Base-by-base conservation (phyloP, 306 rosid species). In the Glycine latifolia region DNA sequence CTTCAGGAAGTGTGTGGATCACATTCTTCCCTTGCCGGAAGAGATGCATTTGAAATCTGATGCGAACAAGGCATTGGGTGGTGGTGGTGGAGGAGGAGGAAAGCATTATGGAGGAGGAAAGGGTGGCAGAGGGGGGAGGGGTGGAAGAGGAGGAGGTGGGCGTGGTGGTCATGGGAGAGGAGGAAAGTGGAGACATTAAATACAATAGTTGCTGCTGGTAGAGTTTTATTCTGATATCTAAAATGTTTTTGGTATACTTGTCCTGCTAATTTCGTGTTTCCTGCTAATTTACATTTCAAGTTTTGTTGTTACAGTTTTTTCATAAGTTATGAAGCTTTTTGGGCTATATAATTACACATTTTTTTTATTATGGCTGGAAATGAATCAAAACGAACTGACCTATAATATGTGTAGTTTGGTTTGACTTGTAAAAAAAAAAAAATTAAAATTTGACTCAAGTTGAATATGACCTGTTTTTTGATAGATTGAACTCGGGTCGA, bases 1-100 rank as follows among this genome's bases (percentile, higher is more conserved):
- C 91, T 96, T 96, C 88, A 84, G 99, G 6, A 96, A 96, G 89
- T 96, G 98, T 31, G 97, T 94, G 55, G 98, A 94, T 84, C 92
- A 83, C 6, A 96, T 96, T 43, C 89, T 89, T 78, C 97, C 99
- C 14, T 76, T 96, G 87, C 99, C 99, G 4, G 98, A 94, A 67
- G 90, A 85, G 75, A 86, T 91, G 97, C 89, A 89, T 58, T 12
- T 79, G 39, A 88, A 88, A 70, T 7, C 82, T 35, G 91, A 88
- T 39, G 90, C 60, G 35, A 94, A 95, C 83, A 91, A 79, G 82
- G 85, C 75, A 65, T 82, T 82, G 1, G 88, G 89, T 6, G 88
- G 94, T 20, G 84, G 93, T 15, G 82, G 83, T 4, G 44, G 44
- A 2, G 44, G 98, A 47, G 85, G 89, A 13, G 82, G 92, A 47